phyloP scores from a whole-genome alignment of 2,329 filamentous ascomycete genomes.

The Zymoseptoria pseudotritici region DNA sequence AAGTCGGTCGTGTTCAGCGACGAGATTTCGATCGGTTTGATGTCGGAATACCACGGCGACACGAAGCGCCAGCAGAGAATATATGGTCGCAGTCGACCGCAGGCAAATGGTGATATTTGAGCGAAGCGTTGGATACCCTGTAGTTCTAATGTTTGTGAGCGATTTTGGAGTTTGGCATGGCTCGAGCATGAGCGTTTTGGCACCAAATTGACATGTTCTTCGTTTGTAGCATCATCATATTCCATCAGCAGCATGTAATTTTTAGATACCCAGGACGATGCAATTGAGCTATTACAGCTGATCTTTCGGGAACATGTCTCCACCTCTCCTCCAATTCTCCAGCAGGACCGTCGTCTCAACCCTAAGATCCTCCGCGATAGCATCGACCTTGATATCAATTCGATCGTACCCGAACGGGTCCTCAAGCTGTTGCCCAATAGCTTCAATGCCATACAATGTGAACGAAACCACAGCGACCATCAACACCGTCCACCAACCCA shows the following conservation, averaged over 20 bases:
- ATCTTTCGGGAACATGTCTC: constrained; percentile 19
- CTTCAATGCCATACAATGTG: constrained; percentile 57
- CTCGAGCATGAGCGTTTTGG: not conserved
- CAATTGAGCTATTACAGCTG: not conserved
- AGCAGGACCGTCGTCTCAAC: constrained; percentile 52
- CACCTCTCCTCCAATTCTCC: constrained; percentile 47
- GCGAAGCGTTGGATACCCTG: not conserved
- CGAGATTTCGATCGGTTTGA: constrained; percentile 21
- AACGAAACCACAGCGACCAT: constrained; percentile 55
- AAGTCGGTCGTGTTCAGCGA: constrained; percentile 38
- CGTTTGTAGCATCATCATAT: not conserved
- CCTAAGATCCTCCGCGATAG: constrained; percentile 54
- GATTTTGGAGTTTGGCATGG: not conserved
- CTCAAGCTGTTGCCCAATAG: constrained; percentile 56
- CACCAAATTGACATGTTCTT: not conserved
- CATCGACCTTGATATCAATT: constrained; percentile 63
- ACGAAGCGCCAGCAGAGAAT: constrained; percentile 16
- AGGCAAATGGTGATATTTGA: not conserved
- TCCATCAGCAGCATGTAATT: not conserved
- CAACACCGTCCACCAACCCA: constrained; percentile 55
- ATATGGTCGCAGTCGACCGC: constrained; percentile 9
- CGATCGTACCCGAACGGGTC: constrained; percentile 60
- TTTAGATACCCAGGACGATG: not conserved
- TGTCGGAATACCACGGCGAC: constrained; percentile 16
- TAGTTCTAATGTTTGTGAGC: not conserved